Evolutionary conservation across 2,329 filamentous ascomycete species (phyloP).

Genomic region (Curvularia eragrostidis): DNA sequence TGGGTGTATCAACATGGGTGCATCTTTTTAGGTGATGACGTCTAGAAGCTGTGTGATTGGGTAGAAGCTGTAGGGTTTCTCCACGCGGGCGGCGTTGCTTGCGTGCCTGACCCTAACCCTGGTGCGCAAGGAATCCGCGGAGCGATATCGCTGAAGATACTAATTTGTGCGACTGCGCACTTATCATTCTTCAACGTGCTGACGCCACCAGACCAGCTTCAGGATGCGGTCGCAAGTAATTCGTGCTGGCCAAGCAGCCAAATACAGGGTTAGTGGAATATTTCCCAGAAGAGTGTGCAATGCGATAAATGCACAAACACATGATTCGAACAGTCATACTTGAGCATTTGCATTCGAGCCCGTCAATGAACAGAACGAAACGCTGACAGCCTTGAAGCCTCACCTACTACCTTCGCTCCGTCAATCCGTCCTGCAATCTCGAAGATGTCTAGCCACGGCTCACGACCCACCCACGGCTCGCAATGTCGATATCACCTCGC

Average conservation of each 20-base stretch:
- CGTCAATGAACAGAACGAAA: background rate
- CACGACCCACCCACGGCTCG: conserved; percentile 35
- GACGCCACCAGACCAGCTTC: conserved; percentile 24
- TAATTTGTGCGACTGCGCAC: conserved; percentile 35
- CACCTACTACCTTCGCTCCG: conserved; percentile 31
- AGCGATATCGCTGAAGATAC: conserved; percentile 40
- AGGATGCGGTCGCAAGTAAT: conserved; percentile 48
- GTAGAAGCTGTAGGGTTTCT: conserved; percentile 22
- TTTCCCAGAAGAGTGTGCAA: background rate
- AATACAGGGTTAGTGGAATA: conserved; percentile 40
- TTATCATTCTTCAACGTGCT: conserved; percentile 24
- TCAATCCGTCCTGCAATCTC: conserved; percentile 19
- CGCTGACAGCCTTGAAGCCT: conserved; percentile 29
- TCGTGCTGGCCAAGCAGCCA: conserved; percentile 39
- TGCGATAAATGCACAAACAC: background rate
- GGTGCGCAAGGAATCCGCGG: conserved; percentile 9
- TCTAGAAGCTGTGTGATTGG: conserved; percentile 33
- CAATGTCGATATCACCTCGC: conserved; percentile 56
- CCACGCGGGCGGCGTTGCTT: conserved; percentile 14
- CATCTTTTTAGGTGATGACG: conserved; percentile 12
- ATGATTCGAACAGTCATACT: conserved; percentile 6
- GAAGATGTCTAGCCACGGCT: conserved; percentile 45
- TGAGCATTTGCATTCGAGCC: conserved; percentile 1
- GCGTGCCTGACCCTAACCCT: conserved; percentile 17
- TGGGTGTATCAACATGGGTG: background rate